phyloP scores from a whole-genome alignment of 495 filamentous ascomycete genomes.

The Umbilicaria muhlenbergii region DNA sequence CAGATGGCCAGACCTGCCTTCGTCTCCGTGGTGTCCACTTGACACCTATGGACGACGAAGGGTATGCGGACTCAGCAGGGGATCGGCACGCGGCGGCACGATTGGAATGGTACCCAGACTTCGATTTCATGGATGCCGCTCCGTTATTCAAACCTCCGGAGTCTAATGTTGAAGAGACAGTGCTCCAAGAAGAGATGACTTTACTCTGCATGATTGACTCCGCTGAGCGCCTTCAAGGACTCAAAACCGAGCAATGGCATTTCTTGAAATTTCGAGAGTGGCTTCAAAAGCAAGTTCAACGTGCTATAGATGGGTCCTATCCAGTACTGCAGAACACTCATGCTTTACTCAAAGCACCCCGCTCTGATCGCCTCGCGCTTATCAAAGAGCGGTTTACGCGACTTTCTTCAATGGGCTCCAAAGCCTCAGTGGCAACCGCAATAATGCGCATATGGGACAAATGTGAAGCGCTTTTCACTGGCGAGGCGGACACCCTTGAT shows the following conservation, averaged over 20 bases:
- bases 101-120: slow-evolving; percentile 9
- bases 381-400: background rate
- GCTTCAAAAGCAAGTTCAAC: too few species aligned
- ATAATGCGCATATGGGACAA: slow-evolving; percentile 8
- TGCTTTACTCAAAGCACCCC: too few species aligned
- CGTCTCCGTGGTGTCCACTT: background rate
- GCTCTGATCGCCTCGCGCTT: background rate
- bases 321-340: too few species aligned
- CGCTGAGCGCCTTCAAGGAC: background rate
- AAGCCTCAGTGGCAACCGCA: slow-evolving; percentile 1
- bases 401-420: slow-evolving; percentile 10
- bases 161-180: background rate
- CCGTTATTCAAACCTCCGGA: background rate
- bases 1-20: slow-evolving; percentile 3
- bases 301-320: too few species aligned
- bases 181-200: slow-evolving; percentile 4
- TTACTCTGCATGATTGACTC: slow-evolving; percentile 7
- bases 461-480: slow-evolving; percentile 10
- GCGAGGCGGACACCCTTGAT: slow-evolving; percentile 12
- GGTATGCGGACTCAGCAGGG: too few species aligned
- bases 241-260: background rate
- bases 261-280: slow-evolving; percentile 5
- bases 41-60: too few species aligned
- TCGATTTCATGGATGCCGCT: slow-evolving; percentile 5
- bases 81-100: too few species aligned